Evolutionary conservation across 2,329 filamentous ascomycete genomes (phyloP), one percentile per base, ranked within the genome.

Genomic region (Ophiostoma himal-ulmi): DNA sequence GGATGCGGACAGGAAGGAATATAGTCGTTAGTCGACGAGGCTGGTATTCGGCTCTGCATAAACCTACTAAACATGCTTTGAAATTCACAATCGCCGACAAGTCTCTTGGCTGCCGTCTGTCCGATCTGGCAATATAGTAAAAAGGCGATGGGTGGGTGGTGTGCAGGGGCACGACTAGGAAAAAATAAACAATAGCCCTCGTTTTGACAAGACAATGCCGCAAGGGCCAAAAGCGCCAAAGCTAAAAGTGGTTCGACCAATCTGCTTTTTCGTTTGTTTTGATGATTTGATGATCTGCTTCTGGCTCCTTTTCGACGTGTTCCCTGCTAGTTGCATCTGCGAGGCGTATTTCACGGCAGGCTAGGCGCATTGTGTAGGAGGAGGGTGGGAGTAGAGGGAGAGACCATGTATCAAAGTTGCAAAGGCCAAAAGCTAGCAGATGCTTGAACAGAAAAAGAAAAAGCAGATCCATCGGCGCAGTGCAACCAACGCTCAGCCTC

Each of bases 401-500:
- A 39, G 37, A 1, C 37, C 37, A 39, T 39, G 41, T 44, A 20
- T 4, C 41, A 44, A 44, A 30, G 30, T 30, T 30, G 30, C 30
- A 30, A 30, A 30, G 30, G 30, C 30, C 30, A 30, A 30, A 30
- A 14, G 17, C 41, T 13, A 44, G 41, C 44, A 20, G 17, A 26
- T 57, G 52, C 52, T 26, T 22, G 52, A 57, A 26, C n/a, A 57
- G 22, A 62, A 44, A 34, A 4, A 65, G 34, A 26, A 8, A 57
- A 57, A 30, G 37, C 34, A 67, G 37, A 67, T 48, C 26, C 41
- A 39, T 64, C 64, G 65, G 44, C n/a, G 69, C 26, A 62, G 64
- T 64, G 64, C 69, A 70, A 57, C 44, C 69, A 70, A 65, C 37
- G 68, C 71, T 73, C 71, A 73, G 72, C 72, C 71, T 71, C 71